Percentiles rank a stretch among this genome's conserved stretches.
phyloP scores from a whole-genome alignment of 1,284 basidiomycete genomes.

The Microbotryum lychnidis-dioicae region DNA sequence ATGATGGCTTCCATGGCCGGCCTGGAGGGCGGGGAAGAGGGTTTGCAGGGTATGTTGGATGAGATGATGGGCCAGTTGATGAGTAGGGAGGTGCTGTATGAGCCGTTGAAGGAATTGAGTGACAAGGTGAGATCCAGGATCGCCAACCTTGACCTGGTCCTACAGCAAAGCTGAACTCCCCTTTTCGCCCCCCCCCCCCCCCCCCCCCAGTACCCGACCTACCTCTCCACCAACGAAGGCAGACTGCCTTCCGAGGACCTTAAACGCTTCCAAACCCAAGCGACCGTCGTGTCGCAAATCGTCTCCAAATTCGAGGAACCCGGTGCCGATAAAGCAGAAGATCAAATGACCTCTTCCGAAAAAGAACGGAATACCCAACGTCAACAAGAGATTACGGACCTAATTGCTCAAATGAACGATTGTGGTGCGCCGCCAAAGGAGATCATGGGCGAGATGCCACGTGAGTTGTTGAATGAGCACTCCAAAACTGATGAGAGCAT shows the following conservation, averaged over 20 bases:
- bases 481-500: background rate
- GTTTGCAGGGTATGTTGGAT: slow-evolving; percentile 70
- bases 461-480: slow-evolving; percentile 44
- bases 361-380: slow-evolving; percentile 54
- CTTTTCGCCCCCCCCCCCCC: no score
- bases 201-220: slow-evolving; percentile 63
- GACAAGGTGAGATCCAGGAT: slow-evolving; percentile 54
- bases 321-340: slow-evolving; percentile 34
- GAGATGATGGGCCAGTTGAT: slow-evolving; percentile 89
- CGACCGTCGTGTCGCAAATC: slow-evolving; percentile 56
- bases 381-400: slow-evolving; percentile 52
- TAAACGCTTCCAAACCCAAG: slow-evolving; percentile 62
- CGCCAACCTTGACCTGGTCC: no score
- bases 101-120: slow-evolving; percentile 79
- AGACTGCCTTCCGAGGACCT: slow-evolving; percentile 55
- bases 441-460: slow-evolving; percentile 83
- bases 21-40: slow-evolving; percentile 48
- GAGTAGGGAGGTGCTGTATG: slow-evolving; percentile 86
- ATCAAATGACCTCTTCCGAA: slow-evolving; percentile 43
- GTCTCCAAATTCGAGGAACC: slow-evolving; percentile 65
- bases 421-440: slow-evolving; percentile 80
- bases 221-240: slow-evolving; percentile 52
- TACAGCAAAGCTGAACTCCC: no score
- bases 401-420: slow-evolving; percentile 79
- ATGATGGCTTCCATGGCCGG: slow-evolving; percentile 40